These are phyloP conservation scores for Metschnikowia sp. DNA, from an alignment of 805 yeast species.

Conservation along the genomic window DNA sequence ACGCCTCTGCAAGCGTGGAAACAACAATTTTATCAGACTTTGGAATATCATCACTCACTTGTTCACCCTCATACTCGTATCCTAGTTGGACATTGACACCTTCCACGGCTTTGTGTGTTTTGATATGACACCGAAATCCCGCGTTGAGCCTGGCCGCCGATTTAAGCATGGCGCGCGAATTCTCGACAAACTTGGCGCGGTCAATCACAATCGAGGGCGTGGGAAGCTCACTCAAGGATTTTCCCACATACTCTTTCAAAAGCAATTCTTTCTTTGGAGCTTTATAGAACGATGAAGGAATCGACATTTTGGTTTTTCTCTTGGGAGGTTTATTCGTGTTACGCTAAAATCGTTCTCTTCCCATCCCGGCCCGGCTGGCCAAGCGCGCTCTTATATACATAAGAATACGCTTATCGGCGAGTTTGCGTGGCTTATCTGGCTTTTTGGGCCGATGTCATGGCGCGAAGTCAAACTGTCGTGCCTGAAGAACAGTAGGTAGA, in stretches of 20 bases:
- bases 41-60: constrained; percentile 25
- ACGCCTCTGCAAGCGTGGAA: constrained; percentile 67
- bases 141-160: constrained; percentile 38
- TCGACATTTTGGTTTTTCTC: too few relatives aligned
- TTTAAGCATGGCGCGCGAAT: constrained; percentile 49
- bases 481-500: too few relatives aligned
- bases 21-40: constrained; percentile 54
- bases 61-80: neutral
- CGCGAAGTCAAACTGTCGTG: too few relatives aligned
- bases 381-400: too few relatives aligned
- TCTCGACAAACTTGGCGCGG: constrained; percentile 34
- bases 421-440: too few relatives aligned
- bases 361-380: too few relatives aligned
- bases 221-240: constrained; percentile 44
- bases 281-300: constrained; percentile 13
- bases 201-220: constrained; percentile 60
- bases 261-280: constrained; percentile 23
- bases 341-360: too few relatives aligned
- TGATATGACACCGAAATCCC: constrained; percentile 66
- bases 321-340: too few relatives aligned
- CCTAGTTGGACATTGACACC: constrained; percentile 57
- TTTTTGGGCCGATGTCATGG: too few relatives aligned
- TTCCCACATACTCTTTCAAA: constrained; percentile 36
- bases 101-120: constrained; percentile 68
- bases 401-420: too few relatives aligned